Base-by-base conservation (phyloP, 768 basidiomycete species). In the Trametes villosa region DNA sequence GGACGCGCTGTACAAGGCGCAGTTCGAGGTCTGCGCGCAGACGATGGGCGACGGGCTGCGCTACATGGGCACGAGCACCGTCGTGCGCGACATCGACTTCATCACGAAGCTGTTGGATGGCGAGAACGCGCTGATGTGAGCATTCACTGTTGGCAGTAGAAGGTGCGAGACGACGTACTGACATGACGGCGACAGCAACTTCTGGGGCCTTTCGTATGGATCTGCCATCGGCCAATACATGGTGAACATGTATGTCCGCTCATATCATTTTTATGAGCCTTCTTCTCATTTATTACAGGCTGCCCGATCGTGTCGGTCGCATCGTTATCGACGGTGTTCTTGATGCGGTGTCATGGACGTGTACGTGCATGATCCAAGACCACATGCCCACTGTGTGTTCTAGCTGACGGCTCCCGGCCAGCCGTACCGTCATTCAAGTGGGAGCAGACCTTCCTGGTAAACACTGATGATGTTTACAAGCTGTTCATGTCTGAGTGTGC, bases 121-220 rank as follows among this genome's bases (percentile, higher is more conserved):
- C 11, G 59, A 64, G 6, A 62, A 70, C 22, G 53, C 62, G 6
- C 51, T 70, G 18, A 48, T 48, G 46, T 48, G 17, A 29, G 46
- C n/a, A 5, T 18, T 30, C 4, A 4, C 3, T 65, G 71, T 62
- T 69, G 29, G 22, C 62, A 40, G 26, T 33, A 18, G 53, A 29
- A 22, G 13, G 22, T 9, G n/a, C n/a, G 7, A 20, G 20, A 15
- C n/a, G 22, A 18, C 41, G 41, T 24, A n/a, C 48, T 45, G 33
- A 31, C 11, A 20, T 5, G 13, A 13, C 20, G 2, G n/a, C n/a
- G 15, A 20, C 47, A 70, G 70, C 17, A 74, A 75, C 49, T 74
- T 69, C 64, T 71, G 60, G 41, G 74, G 74, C 12, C 64, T 65
- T 31, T 74, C 72, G 1, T 75, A 75, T 53, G 74, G 74, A 1